A percentile compares a stretch with the other conserved stretches of the same genome.
Conservation (phyloP, 129 eudicot species). For the Tagetes erecta region DNA sequence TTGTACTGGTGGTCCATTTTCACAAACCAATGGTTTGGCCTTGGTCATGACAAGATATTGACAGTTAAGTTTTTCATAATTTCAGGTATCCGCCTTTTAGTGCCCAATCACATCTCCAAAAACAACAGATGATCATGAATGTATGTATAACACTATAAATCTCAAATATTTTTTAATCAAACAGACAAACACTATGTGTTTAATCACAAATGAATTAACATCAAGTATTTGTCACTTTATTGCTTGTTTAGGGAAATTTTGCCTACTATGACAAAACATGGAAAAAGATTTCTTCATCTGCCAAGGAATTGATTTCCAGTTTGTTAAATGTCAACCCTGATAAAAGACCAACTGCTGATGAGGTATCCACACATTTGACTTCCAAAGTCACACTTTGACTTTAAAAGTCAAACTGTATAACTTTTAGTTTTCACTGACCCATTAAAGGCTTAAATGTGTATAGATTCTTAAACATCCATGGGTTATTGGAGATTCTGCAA, state of each 20-base stretch:
- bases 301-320: slow-evolving; percentile 62
- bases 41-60: not conserved
- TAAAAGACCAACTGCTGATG: slow-evolving; percentile 66
- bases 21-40: not conserved
- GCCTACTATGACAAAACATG: slow-evolving; percentile 83
- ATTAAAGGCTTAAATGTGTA: not conserved
- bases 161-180: not conserved
- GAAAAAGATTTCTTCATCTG: slow-evolving; percentile 80
- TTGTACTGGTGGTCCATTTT: too few species aligned
- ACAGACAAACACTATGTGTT: not conserved
- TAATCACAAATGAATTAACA: not conserved
- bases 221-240: not conserved
- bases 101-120: slow-evolving; percentile 70
- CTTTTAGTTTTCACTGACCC: not conserved
- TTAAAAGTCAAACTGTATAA: not conserved
- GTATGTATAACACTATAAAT: slow-evolving; percentile 41
- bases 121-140: slow-evolving; percentile 76
- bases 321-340: slow-evolving; percentile 68
- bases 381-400: not conserved
- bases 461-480: slow-evolving; percentile 79
- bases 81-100: slow-evolving; percentile 86
- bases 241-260: slow-evolving; percentile 58
- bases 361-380: slow-evolving; percentile 40
- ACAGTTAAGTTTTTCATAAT: slow-evolving; percentile 9
- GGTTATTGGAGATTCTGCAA: slow-evolving; percentile 83